phyloP scores from a whole-genome alignment of 805 yeast genomes.

The Sugiyamaella boreocaroliniensis region DNA sequence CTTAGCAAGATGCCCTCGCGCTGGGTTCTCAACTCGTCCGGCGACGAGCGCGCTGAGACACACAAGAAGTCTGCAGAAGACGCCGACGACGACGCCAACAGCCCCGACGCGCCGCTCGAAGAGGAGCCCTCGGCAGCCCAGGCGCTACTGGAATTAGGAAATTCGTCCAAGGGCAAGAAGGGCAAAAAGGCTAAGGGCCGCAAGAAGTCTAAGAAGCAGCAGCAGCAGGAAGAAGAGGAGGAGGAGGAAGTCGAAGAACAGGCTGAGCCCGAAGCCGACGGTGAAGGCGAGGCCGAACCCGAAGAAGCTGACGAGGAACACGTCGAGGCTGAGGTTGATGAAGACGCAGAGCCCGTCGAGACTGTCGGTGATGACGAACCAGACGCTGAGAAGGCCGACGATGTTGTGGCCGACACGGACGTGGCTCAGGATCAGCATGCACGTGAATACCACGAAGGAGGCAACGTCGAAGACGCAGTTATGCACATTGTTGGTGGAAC shows the following conservation, averaged over 20 bases:
- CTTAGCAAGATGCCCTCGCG: conserved; percentile 11
- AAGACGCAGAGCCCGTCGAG: not conserved
- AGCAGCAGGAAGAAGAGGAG: not conserved
- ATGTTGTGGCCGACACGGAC: not conserved
- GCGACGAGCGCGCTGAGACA: not conserved
- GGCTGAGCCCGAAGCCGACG: not conserved
- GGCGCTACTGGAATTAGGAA: conserved; percentile 18
- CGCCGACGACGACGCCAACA: conserved; percentile 6
- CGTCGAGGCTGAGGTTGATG: not conserved
- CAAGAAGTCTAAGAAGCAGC: conserved; percentile 3
- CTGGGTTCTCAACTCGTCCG: conserved; percentile 9
- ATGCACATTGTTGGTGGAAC: conserved; percentile 65
- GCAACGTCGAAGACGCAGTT: conserved; percentile 66
- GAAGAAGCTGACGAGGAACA: not conserved
- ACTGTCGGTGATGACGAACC: not conserved
- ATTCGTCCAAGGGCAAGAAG: conserved; percentile 9
- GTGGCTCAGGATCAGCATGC: conserved; percentile 1
- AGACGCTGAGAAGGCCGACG: not conserved
- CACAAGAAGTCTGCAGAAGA: conserved; percentile 3
- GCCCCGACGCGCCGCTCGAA: not conserved
- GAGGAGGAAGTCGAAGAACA: not conserved
- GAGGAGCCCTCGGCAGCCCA: conserved; percentile 13
- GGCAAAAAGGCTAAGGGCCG: not conserved
- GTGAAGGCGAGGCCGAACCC: not conserved
- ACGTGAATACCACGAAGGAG: conserved; percentile 9